A percentile compares a stretch with the other conserved stretches of the same genome.
These are phyloP conservation scores for Limonium bicolor DNA, from an alignment of 148 eudicot genomes.

Conservation along the genomic window DNA sequence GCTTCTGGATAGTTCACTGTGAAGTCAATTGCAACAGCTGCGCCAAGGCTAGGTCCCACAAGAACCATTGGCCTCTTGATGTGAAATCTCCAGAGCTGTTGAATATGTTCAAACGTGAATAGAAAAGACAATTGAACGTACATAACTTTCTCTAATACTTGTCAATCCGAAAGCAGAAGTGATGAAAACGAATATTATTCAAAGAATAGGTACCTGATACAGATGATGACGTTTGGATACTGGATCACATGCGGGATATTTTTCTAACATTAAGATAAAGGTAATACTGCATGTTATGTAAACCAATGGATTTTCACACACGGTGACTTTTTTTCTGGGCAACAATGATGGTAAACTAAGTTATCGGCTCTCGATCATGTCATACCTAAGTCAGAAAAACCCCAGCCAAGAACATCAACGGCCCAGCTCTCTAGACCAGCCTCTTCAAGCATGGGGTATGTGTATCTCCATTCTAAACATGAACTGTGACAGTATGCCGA, in stretches of 20 bases:
- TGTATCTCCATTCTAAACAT: slow-evolving; percentile 93
- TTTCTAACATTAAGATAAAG: slow-evolving; percentile 24
- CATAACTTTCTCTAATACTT: not conserved
- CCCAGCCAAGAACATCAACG: slow-evolving; percentile 94
- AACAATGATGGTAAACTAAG: too few relatives aligned
- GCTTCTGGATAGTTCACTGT: slow-evolving; percentile 68
- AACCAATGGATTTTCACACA: too few relatives aligned
- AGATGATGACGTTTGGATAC: slow-evolving; percentile 84
- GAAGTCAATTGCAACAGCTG: slow-evolving; percentile 86
- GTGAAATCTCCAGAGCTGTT: slow-evolving; percentile 74
- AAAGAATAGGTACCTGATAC: slow-evolving; percentile 69
- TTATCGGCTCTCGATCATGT: not conserved
- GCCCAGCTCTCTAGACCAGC: slow-evolving; percentile 87
- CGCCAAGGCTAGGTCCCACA: slow-evolving; percentile 96
- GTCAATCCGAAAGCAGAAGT: not conserved
- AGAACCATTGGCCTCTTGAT: slow-evolving; percentile 75
- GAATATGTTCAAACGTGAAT: not conserved
- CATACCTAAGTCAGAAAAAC: slow-evolving; percentile 81
- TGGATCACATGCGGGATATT: slow-evolving; percentile 53
- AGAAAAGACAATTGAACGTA: not conserved
- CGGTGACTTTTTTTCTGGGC: too few relatives aligned
- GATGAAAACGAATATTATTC: slow-evolving; percentile 5
- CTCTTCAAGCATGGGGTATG: slow-evolving; percentile 82
- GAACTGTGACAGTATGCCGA: too few relatives aligned
- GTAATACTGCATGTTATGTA: too few relatives aligned